phyloP scores from a whole-genome alignment of 2,329 filamentous ascomycete species.

The Xylaria multiplex region DNA sequence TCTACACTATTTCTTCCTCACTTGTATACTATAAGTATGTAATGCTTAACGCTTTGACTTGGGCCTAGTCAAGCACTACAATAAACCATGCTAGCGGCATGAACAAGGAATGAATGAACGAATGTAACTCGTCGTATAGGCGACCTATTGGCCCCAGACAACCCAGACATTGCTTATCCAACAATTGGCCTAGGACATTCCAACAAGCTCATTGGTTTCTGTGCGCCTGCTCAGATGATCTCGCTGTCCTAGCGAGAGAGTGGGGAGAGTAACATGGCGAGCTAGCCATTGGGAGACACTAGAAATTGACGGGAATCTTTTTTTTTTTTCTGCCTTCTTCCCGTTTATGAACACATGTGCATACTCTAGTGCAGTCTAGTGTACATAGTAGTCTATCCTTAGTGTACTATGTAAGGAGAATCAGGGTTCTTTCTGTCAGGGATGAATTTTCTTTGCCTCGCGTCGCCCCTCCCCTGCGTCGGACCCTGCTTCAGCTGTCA shows the following conservation, averaged over 20 bases:
- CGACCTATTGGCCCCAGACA: background rate
- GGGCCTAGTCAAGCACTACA: conserved; percentile 11
- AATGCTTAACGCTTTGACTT: conserved; percentile 11
- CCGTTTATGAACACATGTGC: conserved; percentile 4
- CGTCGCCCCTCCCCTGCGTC: conserved; percentile 10
- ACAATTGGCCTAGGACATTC: conserved; percentile 5
- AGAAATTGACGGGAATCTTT: background rate
- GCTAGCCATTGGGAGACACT: background rate
- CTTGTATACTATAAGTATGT: background rate
- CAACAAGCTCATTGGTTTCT: conserved; percentile 9
- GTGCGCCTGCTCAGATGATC: conserved; percentile 23
- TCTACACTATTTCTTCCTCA: conserved; percentile 2
- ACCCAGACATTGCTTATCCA: conserved; percentile 3
- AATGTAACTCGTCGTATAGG: conserved; percentile 1
- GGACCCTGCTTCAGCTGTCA: conserved; percentile 5
- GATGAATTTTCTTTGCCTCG: background rate
- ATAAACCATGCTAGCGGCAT: conserved; percentile 6
- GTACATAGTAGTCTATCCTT: too few species aligned
- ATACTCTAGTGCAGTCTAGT: background rate
- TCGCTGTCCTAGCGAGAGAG: background rate
- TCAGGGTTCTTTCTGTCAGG: conserved; percentile 1
- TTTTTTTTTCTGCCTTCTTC: background rate
- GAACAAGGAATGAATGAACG: background rate
- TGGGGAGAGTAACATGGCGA: conserved; percentile 4
- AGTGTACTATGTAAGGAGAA: background rate